Base-by-base conservation (phyloP, 2,329 filamentous ascomycete species). In the Alternaria atra region DNA sequence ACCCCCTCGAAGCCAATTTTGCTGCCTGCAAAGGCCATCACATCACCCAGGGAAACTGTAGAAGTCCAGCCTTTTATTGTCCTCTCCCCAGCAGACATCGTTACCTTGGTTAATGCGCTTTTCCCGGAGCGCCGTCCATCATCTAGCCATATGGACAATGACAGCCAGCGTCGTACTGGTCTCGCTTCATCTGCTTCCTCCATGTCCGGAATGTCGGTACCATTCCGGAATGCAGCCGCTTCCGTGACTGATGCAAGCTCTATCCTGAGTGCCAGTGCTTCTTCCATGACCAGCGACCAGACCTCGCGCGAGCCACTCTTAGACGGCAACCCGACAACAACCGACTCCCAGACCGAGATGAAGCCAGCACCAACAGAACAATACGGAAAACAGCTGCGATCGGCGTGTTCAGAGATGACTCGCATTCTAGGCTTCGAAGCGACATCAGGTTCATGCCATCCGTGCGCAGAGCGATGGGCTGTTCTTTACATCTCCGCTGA, bases 51-150 rank as follows among this genome's bases (percentile, higher is more conserved):
- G 63, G 91, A 93, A 77, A 93, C 90, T n/a, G 86, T 86, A 20
- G 90, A 93, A 77, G 90, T 93, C 9, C 91, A 91, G 72, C 91
- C 90, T 32, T 95, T 93, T 73, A 82, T 96, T 71, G 90, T 94
- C 34, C 80, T 97, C 66, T 92, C 91, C 73, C 88, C 92, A 35
- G 86, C 91, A 40, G 94, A 97, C 76, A 82, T 97, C 66, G 83
- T 91, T 35, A 94, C 92, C 3, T 81, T 97, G 70, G 87, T 96
- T 64, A 92, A 95, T 76, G 90, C 91, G 10, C 85, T 97, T 13
- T 97, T 94, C 73, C 94, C 94, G 0, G 90, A 92, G 70, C 85
- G 86, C 55, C 84, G 90, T 40, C 89, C 90, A 2, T 83, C 84
- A 35, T 92, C 90, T 66, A 83, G 67, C 73, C 82, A 69, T 71